These are phyloP conservation scores for Plantago major DNA, from an alignment of 257 asterid species.

Conservation along the genomic window DNA sequence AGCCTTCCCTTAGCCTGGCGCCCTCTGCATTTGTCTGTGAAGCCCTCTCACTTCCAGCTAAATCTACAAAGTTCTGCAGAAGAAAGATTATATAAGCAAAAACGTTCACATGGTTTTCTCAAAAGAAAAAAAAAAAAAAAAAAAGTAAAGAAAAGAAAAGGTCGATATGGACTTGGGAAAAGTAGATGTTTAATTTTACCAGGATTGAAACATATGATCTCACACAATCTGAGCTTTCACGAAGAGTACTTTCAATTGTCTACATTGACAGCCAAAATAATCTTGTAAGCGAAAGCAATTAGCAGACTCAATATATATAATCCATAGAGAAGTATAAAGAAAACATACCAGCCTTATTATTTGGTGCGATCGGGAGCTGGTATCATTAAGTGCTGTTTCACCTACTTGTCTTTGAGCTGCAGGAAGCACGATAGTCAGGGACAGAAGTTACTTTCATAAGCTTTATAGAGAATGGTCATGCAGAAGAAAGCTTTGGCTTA, in stretches of 20 bases:
- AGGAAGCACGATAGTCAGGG: conserved; percentile 19
- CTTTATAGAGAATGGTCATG: conserved; percentile 10
- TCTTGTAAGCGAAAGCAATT: conserved; percentile 14
- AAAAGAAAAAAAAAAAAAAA: background rate
- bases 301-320: conserved; percentile 2
- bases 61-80: conserved; percentile 84
- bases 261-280: conserved; percentile 37
- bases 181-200: conserved; percentile 39
- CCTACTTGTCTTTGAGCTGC: conserved; percentile 98
- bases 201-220: conserved; percentile 90
- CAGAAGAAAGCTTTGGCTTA: conserved; percentile 14
- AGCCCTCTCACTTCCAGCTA: conserved; percentile 96
- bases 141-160: too few relatives aligned
- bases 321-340: conserved; percentile 5
- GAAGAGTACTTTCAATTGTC: conserved; percentile 88
- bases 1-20: conserved; percentile 91
- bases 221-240: conserved; percentile 84
- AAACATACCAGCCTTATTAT: conserved; percentile 78
- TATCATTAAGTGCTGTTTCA: conserved; percentile 88
- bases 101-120: background rate
- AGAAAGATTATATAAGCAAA: background rate
- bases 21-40: conserved; percentile 95
- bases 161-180: background rate
- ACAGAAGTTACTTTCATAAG: conserved; percentile 4
- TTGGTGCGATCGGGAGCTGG: conserved; percentile 94